A percentile compares a stretch with the other conserved stretches of the same genome.
Conservation (phyloP, 805 yeast species). For the Candida hungchunana region DNA sequence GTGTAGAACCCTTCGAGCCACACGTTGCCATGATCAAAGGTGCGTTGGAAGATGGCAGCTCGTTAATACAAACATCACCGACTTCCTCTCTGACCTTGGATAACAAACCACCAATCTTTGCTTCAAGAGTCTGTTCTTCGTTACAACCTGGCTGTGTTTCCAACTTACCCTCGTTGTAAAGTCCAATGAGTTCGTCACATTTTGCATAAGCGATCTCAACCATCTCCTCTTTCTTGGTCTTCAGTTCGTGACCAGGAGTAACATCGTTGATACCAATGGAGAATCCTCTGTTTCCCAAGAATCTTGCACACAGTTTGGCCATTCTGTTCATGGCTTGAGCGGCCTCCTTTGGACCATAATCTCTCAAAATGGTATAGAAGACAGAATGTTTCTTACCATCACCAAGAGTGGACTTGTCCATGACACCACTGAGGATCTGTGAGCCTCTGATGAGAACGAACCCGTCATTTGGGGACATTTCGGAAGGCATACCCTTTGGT, state of each 20-base stretch:
- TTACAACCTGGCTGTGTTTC: slow-evolving; percentile 99
- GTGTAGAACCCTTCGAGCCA: slow-evolving; percentile 97
- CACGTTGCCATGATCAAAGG: slow-evolving; percentile 99
- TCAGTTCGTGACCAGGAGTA: slow-evolving; percentile 82
- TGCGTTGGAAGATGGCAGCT: slow-evolving; percentile 85
- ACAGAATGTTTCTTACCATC: slow-evolving; percentile 98
- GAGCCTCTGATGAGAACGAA: slow-evolving; percentile 89
- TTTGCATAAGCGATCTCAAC: slow-evolving; percentile 87
- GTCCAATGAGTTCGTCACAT: slow-evolving; percentile 85
- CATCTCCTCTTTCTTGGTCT: slow-evolving; percentile 73
- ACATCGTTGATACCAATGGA: slow-evolving; percentile 97
- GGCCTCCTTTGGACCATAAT: slow-evolving; percentile 95
- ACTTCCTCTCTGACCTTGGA: slow-evolving; percentile 98
- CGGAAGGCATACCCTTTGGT: slow-evolving; percentile 63
- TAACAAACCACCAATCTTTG: slow-evolving; percentile 91
- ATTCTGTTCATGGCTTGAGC: slow-evolving; percentile 96
- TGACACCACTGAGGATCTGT: slow-evolving; percentile 82
- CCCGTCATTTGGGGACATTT: slow-evolving; percentile 98
- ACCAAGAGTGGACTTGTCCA: slow-evolving; percentile 95
- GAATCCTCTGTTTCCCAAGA: slow-evolving; percentile 90
- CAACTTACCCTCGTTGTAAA: slow-evolving; percentile 76
- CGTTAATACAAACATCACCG: slow-evolving; percentile 95
- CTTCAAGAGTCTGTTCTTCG: slow-evolving; percentile 96
- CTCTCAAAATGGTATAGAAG: slow-evolving; percentile 90
- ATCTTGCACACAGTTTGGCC: slow-evolving; percentile 98